Base-by-base conservation (phyloP, 106 monocot genomes). In the Acorus calamus region DNA sequence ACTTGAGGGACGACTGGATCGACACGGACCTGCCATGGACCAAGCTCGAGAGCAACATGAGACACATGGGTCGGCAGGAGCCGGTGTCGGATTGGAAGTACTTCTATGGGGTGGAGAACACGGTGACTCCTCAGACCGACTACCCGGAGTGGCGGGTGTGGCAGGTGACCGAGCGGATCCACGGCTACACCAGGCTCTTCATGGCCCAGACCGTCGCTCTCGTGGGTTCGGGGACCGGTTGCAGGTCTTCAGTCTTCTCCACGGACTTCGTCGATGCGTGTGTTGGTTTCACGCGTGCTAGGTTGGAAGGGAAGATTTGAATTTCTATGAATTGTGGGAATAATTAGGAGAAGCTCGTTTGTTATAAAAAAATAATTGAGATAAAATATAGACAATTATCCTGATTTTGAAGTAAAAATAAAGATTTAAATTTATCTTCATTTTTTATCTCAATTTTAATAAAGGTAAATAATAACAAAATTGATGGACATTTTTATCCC, bases 81-180 rank as follows among this genome's bases (percentile, higher is more conserved):
- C 71, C 82, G 9, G 78, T 55, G 6, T 11, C 59, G 7, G 65
- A 8, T 42, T 70, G 94, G 64, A 90, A 74, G 63, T 87, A 75
- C 73, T 85, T 90, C 55, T 96, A 96, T 68, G 58, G 94, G 62
- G 90, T 96, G 42, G 94, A 96, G 84, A 96, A 96, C 78, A 96
- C 90, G 45, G 85, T 66, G 8, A 96, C 94, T 49, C 90, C 94
- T 52, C 79, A 91, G 77, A 73, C 84, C 4, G 94, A 91, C 55
- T 90, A 91, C 66, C 90, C 83, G 50, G 73, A 87, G 49, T 63
- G 90, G 9, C 85, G 87, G 57, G 90, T 96, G 5, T 5, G 65
- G 74, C 94, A 84, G 63, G 90, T 90, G 44, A 83, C 86, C 11
- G 3, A 14, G 7, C 61, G 87, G 80, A 84, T 96, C 60, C 84